Percentiles rank a stretch among this genome's conserved stretches.
Conservation (phyloP, 768 basidiomycete genomes). For the Leccinum sublutescens region DNA sequence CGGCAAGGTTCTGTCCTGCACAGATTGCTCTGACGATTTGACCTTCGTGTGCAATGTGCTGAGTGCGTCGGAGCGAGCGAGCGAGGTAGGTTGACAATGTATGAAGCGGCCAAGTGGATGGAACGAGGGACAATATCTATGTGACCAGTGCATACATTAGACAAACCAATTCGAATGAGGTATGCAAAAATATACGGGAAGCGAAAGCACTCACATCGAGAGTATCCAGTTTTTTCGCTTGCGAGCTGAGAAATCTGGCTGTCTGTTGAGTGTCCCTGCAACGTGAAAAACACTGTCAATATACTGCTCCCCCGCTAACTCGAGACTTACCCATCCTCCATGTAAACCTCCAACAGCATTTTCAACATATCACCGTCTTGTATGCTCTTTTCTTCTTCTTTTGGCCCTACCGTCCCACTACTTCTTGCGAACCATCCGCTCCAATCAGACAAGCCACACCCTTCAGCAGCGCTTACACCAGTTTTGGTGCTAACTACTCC, state of each 20-base stretch:
- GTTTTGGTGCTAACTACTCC: constrained; percentile 59
- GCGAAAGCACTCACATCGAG: constrained; percentile 56
- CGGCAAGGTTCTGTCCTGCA: constrained; percentile 76
- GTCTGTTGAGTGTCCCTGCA: constrained; percentile 57
- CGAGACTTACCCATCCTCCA: constrained; percentile 66
- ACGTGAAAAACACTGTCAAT: background rate
- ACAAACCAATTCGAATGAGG: background rate
- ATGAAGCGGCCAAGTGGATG: constrained; percentile 72
- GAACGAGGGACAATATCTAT: constrained; percentile 67
- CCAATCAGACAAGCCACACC: constrained; percentile 41
- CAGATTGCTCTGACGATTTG: constrained; percentile 77
- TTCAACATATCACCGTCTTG: constrained; percentile 56
- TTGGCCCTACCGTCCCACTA: constrained; percentile 49
- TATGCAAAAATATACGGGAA: background rate
- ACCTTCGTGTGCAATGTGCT: constrained; percentile 69
- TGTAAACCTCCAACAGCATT: constrained; percentile 78
- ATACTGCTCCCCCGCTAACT: background rate
- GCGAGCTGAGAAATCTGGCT: constrained; percentile 71
- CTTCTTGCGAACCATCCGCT: constrained; percentile 38
- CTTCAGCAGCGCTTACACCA: constrained; percentile 54
- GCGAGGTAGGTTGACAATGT: constrained; percentile 74
- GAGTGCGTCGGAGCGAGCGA: constrained; percentile 71
- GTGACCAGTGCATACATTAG: constrained; percentile 1
- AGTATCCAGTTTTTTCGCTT: constrained; percentile 75
- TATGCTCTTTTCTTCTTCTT: constrained; percentile 38